Evolutionary conservation across 2,329 filamentous ascomycete species (phyloP).

Genomic region (Fusarium dlaminii): DNA sequence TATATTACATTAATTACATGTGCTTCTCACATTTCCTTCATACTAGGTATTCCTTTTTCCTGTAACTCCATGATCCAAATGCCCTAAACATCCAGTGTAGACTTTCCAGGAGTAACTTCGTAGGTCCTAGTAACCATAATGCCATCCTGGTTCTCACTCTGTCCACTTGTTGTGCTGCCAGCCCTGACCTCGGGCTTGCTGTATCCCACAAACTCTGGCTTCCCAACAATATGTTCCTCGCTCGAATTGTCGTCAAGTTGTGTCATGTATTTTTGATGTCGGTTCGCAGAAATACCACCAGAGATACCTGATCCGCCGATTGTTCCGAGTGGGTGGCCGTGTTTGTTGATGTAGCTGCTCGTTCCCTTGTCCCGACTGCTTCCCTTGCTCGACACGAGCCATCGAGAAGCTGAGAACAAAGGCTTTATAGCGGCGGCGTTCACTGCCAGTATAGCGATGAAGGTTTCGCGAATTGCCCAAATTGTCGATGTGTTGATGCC

Average conservation of each 20-base stretch:
- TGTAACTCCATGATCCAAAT: slow-evolving; percentile 3
- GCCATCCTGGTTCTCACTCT: slow-evolving; percentile 24
- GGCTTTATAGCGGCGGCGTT: slow-evolving; percentile 55
- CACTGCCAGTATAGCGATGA: slow-evolving; percentile 55
- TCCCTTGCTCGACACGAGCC: slow-evolving; percentile 47
- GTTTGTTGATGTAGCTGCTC: slow-evolving; percentile 39
- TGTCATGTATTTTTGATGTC: slow-evolving; percentile 35
- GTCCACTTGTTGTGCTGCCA: slow-evolving; percentile 34
- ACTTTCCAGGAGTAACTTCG: slow-evolving; percentile 37
- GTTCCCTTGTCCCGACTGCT: slow-evolving; percentile 42
- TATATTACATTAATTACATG: not conserved
- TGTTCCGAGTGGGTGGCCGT: slow-evolving; percentile 39
- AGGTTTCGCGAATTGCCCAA: slow-evolving; percentile 56
- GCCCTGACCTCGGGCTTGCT: slow-evolving; percentile 34
- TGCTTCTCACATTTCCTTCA: not conserved
- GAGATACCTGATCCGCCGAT: slow-evolving; percentile 38
- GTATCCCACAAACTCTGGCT: slow-evolving; percentile 26
- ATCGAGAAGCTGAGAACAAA: slow-evolving; percentile 47
- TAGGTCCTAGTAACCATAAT: slow-evolving; percentile 42
- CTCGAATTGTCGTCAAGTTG: slow-evolving; percentile 45
- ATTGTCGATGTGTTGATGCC: slow-evolving; percentile 52
- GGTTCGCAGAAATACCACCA: slow-evolving; percentile 6
- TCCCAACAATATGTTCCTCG: slow-evolving; percentile 46
- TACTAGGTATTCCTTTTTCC: not conserved
- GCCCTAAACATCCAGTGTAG: slow-evolving; percentile 37